Evolutionary conservation across 78 protist genomes (phyloP), one percentile per base, ranked within the genome.

Genomic region (Dictyostelium firmibasis): DNA sequence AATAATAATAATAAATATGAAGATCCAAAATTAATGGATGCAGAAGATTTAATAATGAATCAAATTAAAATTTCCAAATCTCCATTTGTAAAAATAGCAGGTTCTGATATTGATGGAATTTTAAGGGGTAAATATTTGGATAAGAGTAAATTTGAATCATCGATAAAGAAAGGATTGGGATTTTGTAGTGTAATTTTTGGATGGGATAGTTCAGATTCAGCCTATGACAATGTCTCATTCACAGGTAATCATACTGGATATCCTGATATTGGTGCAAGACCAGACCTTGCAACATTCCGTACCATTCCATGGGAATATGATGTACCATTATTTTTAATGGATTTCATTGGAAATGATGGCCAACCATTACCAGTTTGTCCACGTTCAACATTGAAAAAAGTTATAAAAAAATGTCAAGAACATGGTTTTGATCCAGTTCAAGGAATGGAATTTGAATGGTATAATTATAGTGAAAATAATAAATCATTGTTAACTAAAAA

Each of bases 181-280:
- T 93, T 93, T 60, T 93, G 96, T 64, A 79, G 93, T 69, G 96
- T 93, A 8, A 76, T 93, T 23, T 93, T 93, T 62, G 96, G 96
- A 0, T 93, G 96, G 96, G 96, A 93, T 31, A 67, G 57, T 29
- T 62, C 31, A 20, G 96, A 93, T 83, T 77, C 29, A 1, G 41
- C 81, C 2, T 93, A 93, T 53, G 92, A 93, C n/a, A 84, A 85
- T 69, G 92, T 84, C 9, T 29, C 10, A 20, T 85, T 85, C 67
- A 85, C 89, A 29, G 92, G 93, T 6, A 81, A 84, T 35, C 93
- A 93, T 25, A 93, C 91, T 27, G 96, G 96, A 0, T 93, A 85
- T 36, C 94, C 91, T 4, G 96, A 93, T 38, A 60, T 93, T 10
- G 81, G 53, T 2, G 86, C 93, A 78, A 67, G 67, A 25, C 67